Conservation (phyloP, 164 flowering plant genomes). For the Tetrastigma voinierianum region DNA sequence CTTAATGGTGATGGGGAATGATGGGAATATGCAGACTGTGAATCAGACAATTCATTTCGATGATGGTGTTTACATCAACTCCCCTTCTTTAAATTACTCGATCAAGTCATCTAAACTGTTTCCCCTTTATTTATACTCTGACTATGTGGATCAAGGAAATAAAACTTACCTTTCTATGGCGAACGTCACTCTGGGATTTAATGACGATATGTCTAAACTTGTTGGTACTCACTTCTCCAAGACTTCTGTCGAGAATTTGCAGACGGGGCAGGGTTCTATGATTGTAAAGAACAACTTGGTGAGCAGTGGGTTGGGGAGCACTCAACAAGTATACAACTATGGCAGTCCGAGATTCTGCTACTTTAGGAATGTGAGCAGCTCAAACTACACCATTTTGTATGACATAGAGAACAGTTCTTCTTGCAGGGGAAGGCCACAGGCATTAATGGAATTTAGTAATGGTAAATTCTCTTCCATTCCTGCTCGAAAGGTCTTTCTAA, state of each 20-base stretch:
- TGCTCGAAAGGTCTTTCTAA: conserved; percentile 21
- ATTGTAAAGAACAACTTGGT: conserved; percentile 57
- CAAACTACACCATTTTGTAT: conserved; percentile 67
- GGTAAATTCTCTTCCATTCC: conserved; percentile 11
- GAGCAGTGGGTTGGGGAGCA: conserved; percentile 57
- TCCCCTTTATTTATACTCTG: conserved; percentile 34
- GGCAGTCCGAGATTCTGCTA: conserved; percentile 47
- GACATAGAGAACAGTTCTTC: conserved; percentile 31
- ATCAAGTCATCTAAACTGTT: conserved; percentile 31
- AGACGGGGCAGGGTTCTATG: conserved; percentile 61
- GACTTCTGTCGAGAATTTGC: conserved; percentile 50
- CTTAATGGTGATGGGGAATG: conserved; percentile 49
- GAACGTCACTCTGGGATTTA: conserved; percentile 54
- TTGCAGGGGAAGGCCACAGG: conserved; percentile 25
- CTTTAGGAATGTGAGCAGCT: conserved; percentile 79
- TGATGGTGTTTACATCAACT: conserved; percentile 29
- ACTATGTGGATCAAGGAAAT: conserved; percentile 40
- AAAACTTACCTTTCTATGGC: conserved; percentile 25
- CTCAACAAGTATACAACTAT: conserved; percentile 55
- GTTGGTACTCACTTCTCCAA: conserved; percentile 6
- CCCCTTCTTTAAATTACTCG: conserved; percentile 19
- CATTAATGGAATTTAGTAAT: conserved; percentile 9
- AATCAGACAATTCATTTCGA: conserved; percentile 52
- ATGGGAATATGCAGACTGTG: conserved; percentile 66
- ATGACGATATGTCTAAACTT: conserved; percentile 29